These are phyloP conservation scores for Mycena latifolia DNA, from an alignment of 768 basidiomycete genomes.

Conservation along the genomic window DNA sequence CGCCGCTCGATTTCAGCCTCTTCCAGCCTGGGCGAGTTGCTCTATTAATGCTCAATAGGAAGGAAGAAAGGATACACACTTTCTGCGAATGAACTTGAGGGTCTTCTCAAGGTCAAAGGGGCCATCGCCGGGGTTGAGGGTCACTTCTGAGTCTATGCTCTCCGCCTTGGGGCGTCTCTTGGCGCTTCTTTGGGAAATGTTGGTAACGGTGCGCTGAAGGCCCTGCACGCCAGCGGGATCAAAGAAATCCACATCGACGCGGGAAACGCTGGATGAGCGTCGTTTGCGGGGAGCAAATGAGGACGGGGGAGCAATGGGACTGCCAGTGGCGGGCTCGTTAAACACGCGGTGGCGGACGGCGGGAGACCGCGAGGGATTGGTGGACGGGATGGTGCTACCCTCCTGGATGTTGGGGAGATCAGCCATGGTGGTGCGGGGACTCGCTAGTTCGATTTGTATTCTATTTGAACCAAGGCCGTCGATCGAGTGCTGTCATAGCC, in stretches of 20 bases:
- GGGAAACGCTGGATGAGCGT: constrained; percentile 33
- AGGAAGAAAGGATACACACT: constrained; percentile 35
- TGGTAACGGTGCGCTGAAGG: constrained; percentile 41
- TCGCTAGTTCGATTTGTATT: background rate
- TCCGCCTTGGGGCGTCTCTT: background rate
- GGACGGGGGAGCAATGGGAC: no score
- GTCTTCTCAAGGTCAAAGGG: constrained; percentile 48
- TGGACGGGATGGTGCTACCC: constrained; percentile 14
- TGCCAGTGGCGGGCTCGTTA: no score
- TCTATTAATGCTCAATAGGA: background rate
- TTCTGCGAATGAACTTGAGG: constrained; percentile 40
- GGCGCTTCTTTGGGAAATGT: constrained; percentile 23
- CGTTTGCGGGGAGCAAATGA: background rate
- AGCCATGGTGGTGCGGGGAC: constrained; percentile 6
- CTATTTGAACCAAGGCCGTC: background rate
- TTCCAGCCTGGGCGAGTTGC: constrained; percentile 43
- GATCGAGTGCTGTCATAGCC: no score
- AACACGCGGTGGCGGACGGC: background rate
- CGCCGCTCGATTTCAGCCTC: constrained; percentile 48
- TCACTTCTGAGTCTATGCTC: constrained; percentile 36
- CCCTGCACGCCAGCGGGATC: constrained; percentile 57
- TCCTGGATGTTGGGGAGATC: constrained; percentile 31
- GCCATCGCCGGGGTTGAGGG: constrained; percentile 39
- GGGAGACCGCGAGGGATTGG: background rate
- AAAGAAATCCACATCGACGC: constrained; percentile 57